Evolutionary conservation across 768 basidiomycete genomes (phyloP).

Genomic region (Russula vinacea): DNA sequence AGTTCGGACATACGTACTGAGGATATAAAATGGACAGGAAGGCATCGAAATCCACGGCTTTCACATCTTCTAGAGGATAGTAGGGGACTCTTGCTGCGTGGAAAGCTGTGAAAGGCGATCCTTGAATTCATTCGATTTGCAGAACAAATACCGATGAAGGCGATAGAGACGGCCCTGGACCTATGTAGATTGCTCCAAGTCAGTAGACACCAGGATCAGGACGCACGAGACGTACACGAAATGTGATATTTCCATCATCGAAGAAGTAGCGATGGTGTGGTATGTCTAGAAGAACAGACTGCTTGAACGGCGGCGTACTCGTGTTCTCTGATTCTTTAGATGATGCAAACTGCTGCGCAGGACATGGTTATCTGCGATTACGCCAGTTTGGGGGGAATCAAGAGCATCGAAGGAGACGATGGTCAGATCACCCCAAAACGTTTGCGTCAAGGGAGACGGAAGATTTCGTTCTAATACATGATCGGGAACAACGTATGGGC

Average conservation of each 20-base stretch:
- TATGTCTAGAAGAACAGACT: not conserved
- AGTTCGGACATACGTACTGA: conserved; percentile 12
- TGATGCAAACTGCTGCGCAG: not conserved
- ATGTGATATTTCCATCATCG: conserved; percentile 22
- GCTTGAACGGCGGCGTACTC: not conserved
- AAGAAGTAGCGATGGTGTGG: conserved; percentile 16
- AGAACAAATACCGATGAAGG: conserved; percentile 26
- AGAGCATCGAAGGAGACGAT: conserved; percentile 16
- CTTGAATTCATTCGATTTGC: conserved; percentile 13
- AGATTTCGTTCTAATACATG: not conserved
- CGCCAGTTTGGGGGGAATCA: not conserved
- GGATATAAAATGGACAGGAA: conserved; percentile 27
- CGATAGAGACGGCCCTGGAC: conserved; percentile 19
- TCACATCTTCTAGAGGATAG: conserved; percentile 16
- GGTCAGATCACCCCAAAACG: not conserved
- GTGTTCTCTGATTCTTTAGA: not conserved
- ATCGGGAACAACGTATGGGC: conserved; percentile 8
- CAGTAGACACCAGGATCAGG: not conserved
- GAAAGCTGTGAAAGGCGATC: conserved; percentile 1
- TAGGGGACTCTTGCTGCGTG: not conserved
- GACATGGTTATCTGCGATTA: not conserved
- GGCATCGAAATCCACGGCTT: conserved; percentile 20
- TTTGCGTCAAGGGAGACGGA: not conserved
- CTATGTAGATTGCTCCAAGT: not conserved
- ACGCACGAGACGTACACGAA: conserved; percentile 9